These are phyloP conservation scores for Themeda triandra DNA, from an alignment of 176 grass and related monocot genomes.

Conservation along the genomic window DNA sequence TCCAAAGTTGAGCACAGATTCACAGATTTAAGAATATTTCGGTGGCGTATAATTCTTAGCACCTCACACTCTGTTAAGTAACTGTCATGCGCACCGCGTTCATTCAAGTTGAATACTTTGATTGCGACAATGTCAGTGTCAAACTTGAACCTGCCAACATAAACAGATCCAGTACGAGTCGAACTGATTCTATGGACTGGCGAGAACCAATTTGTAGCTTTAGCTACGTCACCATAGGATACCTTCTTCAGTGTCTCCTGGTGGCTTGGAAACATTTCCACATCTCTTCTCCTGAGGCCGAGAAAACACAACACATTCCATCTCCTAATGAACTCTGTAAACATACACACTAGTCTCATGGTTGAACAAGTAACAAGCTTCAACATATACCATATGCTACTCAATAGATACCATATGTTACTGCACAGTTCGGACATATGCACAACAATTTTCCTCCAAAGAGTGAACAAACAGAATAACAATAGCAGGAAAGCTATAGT, in stretches of 20 bases:
- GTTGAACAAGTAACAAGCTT: too few species aligned
- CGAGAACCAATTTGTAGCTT: constrained; percentile 26
- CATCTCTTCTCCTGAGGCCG: neutral
- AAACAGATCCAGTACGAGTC: neutral
- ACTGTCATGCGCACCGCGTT: neutral
- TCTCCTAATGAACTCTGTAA: too few species aligned
- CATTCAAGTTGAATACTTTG: constrained; percentile 25
- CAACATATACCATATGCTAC: too few species aligned
- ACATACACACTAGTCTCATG: too few species aligned
- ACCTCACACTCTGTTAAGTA: constrained; percentile 12
- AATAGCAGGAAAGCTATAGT: too few species aligned
- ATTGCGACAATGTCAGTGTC: neutral
- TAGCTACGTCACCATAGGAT: neutral
- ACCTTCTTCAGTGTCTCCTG: constrained; percentile 8
- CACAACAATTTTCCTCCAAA: too few species aligned
- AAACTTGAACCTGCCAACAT: constrained; percentile 7
- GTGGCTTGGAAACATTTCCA: neutral
- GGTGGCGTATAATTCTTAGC: neutral
- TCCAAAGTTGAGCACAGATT: neutral
- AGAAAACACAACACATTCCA: too few species aligned
- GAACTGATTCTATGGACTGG: neutral
- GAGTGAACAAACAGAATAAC: too few species aligned
- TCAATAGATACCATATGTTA: too few species aligned
- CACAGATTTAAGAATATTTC: neutral
- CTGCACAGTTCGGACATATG: too few species aligned